phyloP scores from a whole-genome alignment of 129 eudicot species.

The Tagetes erecta region DNA sequence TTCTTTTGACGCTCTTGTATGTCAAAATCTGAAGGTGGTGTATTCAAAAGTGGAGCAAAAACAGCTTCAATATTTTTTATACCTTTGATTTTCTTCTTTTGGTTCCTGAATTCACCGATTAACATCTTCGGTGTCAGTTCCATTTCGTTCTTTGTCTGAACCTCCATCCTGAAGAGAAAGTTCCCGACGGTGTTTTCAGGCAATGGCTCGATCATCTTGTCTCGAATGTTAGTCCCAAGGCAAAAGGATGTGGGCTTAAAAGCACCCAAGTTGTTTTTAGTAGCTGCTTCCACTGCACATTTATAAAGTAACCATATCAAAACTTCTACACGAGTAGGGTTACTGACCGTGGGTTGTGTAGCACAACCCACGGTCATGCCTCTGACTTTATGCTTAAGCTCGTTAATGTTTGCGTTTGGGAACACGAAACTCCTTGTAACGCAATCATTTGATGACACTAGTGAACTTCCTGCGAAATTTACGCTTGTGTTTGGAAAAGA shows the following conservation, averaged over 20 bases:
- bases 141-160: not conserved
- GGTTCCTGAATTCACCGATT: not conserved
- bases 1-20: not conserved
- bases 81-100: not conserved
- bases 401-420: not conserved
- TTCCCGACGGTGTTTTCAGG: slow-evolving; percentile 4
- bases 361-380: not conserved
- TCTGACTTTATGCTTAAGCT: slow-evolving; percentile 3
- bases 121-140: not conserved
- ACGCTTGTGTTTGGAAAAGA: not conserved
- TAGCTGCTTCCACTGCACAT: slow-evolving; percentile 7
- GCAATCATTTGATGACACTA: not conserved
- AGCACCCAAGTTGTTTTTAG: not conserved
- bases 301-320: slow-evolving; percentile 15
- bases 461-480: not conserved
- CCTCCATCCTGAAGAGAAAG: not conserved
- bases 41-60: not conserved
- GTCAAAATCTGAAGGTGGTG: not conserved
- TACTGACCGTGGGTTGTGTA: not conserved
- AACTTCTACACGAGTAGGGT: not conserved
- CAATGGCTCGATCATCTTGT: slow-evolving; percentile 16
- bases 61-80: not conserved
- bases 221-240: not conserved
- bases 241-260: not conserved
- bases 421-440: not conserved